A percentile compares a stretch with the other conserved stretches of the same genome.
These are phyloP conservation scores for Solanum lignicaule DNA, from an alignment of 257 asterid genomes.

Conservation along the genomic window DNA sequence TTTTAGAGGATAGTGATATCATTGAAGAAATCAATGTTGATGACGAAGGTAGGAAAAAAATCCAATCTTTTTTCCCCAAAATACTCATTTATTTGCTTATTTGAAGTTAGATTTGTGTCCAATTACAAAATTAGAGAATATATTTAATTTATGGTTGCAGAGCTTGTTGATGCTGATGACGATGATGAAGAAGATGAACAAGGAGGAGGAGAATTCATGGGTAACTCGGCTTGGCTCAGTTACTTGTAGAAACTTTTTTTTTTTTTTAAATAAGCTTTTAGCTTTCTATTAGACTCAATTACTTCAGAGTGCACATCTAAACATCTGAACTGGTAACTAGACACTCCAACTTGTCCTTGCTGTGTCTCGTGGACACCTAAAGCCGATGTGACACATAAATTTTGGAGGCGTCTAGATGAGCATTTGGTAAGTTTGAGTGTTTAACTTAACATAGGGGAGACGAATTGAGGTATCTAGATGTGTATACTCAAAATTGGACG, in stretches of 20 bases:
- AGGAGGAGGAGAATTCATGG: constrained; percentile 23
- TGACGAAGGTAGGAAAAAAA: constrained; percentile 50
- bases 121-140: neutral
- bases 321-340: too few species aligned
- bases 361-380: neutral
- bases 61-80: neutral
- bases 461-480: neutral
- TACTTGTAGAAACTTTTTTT: neutral
- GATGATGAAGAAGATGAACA: constrained; percentile 43
- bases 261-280: neutral
- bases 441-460: neutral
- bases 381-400: neutral
- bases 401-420: neutral
- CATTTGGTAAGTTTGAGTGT: neutral
- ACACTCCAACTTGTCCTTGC: neutral
- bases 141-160: constrained; percentile 22
- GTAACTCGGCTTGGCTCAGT: neutral
- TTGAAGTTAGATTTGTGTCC: neutral
- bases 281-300: neutral
- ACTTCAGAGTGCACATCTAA: neutral
- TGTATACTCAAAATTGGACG: neutral
- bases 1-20: constrained; percentile 58
- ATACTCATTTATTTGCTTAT: neutral
- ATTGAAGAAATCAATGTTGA: constrained; percentile 53
- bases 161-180: constrained; percentile 74